These are phyloP conservation scores for Paracoccidioides lutzii DNA, from an alignment of 2,329 filamentous ascomycete species.

Conservation along the genomic window DNA sequence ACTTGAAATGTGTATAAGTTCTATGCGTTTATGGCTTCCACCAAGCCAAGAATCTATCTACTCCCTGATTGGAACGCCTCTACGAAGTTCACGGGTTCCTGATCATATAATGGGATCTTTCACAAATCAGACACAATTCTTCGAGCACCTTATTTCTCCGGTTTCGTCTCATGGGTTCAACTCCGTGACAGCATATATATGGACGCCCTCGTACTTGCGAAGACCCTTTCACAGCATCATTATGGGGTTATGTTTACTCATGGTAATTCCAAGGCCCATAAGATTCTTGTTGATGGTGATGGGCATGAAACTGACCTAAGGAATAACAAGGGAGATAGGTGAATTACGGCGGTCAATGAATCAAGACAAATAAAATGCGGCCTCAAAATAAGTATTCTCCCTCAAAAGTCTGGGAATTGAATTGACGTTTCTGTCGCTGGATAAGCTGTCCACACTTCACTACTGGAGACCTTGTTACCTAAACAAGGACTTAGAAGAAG, in stretches of 20 bases:
- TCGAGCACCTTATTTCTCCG: conserved; percentile 19
- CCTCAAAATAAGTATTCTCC: no score
- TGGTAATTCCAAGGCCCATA: conserved; percentile 15
- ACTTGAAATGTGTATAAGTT: conserved; percentile 21
- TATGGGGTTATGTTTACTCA: conserved; percentile 18
- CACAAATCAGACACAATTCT: conserved; percentile 16
- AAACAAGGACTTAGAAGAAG: no score
- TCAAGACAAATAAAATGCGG: no score
- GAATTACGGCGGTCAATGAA: no score
- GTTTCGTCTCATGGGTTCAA: conserved; percentile 19
- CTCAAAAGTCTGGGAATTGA: no score
- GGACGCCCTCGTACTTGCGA: conserved; percentile 14
- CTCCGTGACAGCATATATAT: conserved; percentile 16
- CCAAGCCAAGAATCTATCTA: conserved; percentile 17
- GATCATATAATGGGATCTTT: conserved; percentile 23
- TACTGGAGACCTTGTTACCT: no score
- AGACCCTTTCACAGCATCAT: conserved; percentile 1
- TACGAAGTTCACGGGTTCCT: conserved; percentile 23
- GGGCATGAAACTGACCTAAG: conserved; percentile 3
- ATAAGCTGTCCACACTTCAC: no score
- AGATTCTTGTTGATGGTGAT: conserved; percentile 13
- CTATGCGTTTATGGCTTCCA: conserved; percentile 26
- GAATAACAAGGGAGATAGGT: no score
- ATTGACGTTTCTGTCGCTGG: no score
- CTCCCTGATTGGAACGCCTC: conserved; percentile 20